A percentile compares a stretch with the other conserved stretches of the same genome.
These are phyloP conservation scores for Asterella californica DNA, from an alignment of 225 moss, liverwort and hornwort genomes.

Conservation along the genomic window DNA sequence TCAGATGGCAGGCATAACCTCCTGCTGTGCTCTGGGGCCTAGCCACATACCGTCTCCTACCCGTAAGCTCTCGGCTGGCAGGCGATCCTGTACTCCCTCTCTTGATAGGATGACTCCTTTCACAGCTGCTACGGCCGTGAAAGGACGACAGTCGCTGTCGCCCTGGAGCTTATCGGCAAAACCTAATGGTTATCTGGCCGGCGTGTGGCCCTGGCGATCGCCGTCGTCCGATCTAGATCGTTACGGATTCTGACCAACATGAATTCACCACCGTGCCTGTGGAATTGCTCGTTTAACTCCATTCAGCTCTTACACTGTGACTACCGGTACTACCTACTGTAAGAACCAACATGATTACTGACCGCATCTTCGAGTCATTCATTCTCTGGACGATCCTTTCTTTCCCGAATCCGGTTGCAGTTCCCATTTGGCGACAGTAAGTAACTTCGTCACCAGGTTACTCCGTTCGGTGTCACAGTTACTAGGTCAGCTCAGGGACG, in stretches of 20 bases:
- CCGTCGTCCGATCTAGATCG: not conserved
- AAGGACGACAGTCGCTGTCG: not conserved
- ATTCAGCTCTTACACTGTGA: not conserved
- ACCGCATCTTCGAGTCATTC: not conserved
- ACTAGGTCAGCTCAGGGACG: too few relatives aligned
- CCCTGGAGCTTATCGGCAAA: not conserved
- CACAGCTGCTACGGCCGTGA: not conserved
- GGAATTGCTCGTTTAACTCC: not conserved
- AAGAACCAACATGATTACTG: not conserved
- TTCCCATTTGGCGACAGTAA: too few relatives aligned
- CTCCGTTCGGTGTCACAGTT: too few relatives aligned
- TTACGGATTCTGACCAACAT: not conserved
- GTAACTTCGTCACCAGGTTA: too few relatives aligned
- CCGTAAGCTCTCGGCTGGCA: not conserved
- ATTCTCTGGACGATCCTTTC: not conserved
- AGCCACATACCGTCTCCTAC: not conserved
- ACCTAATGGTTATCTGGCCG: not conserved
- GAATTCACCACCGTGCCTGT: not conserved
- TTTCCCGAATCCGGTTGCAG: not conserved
- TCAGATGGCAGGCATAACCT: not conserved
- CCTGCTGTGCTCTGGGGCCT: too few relatives aligned
- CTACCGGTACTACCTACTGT: not conserved
- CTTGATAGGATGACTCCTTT: not conserved
- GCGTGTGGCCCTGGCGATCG: not conserved
- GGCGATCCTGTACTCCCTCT: too few relatives aligned